Evolutionary conservation across 2,329 filamentous ascomycete genomes (phyloP).

Genomic region (Colletotrichum phormii): DNA sequence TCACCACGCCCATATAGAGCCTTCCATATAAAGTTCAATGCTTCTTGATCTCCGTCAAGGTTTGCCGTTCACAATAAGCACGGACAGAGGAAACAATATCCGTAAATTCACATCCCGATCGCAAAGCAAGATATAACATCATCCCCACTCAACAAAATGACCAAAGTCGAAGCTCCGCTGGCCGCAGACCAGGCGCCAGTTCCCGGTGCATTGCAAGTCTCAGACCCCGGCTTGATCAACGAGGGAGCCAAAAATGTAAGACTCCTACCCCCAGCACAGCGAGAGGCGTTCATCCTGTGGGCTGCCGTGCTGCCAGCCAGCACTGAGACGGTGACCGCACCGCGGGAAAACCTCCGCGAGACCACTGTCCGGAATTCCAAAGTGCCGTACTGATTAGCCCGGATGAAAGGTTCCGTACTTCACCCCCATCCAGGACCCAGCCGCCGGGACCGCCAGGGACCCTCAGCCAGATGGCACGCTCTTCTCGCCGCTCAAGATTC

Average conservation of each 20-base stretch:
- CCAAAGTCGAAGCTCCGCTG: slow-evolving; percentile 19
- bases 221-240: slow-evolving; percentile 35
- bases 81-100: neutral
- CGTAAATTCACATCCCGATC: neutral
- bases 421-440: slow-evolving; percentile 60
- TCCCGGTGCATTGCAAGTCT: neutral
- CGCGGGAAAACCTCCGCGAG: neutral
- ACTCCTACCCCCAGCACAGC: neutral
- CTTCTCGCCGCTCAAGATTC: slow-evolving; percentile 58
- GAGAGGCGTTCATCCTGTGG: neutral
- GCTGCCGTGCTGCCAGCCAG: neutral
- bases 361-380: neutral
- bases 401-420: slow-evolving; percentile 53
- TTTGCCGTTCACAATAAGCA: neutral
- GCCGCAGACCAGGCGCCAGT: slow-evolving; percentile 19
- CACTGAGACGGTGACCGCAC: neutral
- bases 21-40: neutral
- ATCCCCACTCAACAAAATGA: slow-evolving; percentile 14
- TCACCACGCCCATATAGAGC: neutral
- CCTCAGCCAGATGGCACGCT: slow-evolving; percentile 56
- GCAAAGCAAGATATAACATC: neutral
- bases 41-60: neutral
- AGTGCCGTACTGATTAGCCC: neutral
- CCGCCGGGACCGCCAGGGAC: slow-evolving; percentile 58
- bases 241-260: slow-evolving; percentile 46